Conservation (phyloP, 2,329 filamentous ascomycete genomes). For the Colletotrichum sp. region DNA sequence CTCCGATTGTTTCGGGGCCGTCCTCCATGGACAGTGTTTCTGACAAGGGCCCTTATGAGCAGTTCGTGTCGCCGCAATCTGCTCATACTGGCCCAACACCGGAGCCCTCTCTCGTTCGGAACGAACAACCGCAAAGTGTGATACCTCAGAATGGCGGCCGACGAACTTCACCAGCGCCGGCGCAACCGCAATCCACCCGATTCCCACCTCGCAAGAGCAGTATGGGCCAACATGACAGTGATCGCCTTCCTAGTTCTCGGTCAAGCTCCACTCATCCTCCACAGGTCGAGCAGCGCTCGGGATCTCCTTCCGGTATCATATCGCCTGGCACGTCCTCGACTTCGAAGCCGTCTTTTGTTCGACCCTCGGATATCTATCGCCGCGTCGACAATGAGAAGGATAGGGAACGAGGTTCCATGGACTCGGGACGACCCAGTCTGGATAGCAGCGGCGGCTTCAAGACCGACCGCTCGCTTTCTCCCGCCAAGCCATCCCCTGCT, state of each 20-base stretch:
- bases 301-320: conserved; percentile 41
- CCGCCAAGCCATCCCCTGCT: background rate
- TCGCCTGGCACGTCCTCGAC: conserved; percentile 48
- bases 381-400: conserved; percentile 71
- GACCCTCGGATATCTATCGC: conserved; percentile 80
- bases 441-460: conserved; percentile 45
- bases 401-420: conserved; percentile 59
- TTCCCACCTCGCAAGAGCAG: conserved; percentile 70
- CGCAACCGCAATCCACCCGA: conserved; percentile 36
- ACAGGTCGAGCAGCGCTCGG: conserved; percentile 39
- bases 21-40: conserved; percentile 10
- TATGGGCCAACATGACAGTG: conserved; percentile 51
- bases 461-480: background rate
- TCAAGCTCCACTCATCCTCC: conserved; percentile 32
- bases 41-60: conserved; percentile 23
- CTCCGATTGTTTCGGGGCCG: background rate
- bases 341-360: conserved; percentile 67
- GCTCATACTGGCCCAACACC: conserved; percentile 6
- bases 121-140: background rate
- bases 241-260: conserved; percentile 29
- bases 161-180: conserved; percentile 1
- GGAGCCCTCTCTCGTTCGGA: background rate
- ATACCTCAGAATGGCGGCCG: conserved; percentile 7
- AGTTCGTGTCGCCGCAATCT: conserved; percentile 24
- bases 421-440: conserved; percentile 61